Evolutionary conservation across 805 yeast species (phyloP).

Genomic region (Cyberlindnera meyerae): DNA sequence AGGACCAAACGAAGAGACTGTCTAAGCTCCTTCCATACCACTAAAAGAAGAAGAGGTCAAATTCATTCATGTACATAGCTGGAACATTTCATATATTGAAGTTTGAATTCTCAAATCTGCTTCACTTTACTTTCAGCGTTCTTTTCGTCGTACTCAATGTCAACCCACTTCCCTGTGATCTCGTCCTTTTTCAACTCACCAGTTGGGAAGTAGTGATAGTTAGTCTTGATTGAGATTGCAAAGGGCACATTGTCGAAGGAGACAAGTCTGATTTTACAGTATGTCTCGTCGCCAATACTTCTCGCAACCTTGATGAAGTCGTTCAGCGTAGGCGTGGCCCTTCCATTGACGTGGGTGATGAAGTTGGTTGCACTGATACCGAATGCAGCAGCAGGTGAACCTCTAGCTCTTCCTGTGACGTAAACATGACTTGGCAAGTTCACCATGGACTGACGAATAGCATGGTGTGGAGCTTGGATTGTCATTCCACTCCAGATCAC

Average conservation of each 20-base stretch:
- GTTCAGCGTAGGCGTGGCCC: conserved; percentile 63
- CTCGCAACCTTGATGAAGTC: conserved; percentile 64
- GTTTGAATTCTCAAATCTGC: conserved; percentile 10
- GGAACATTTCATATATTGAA: not conserved
- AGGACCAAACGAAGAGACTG: conserved; percentile 54
- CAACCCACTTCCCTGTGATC: conserved; percentile 48
- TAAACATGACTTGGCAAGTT: conserved; percentile 80
- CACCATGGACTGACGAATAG: conserved; percentile 79
- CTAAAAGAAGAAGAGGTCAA: too few relatives aligned
- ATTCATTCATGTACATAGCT: not conserved
- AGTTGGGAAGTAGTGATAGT: conserved; percentile 84
- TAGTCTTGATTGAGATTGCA: conserved; percentile 81
- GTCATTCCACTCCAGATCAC: conserved; percentile 82
- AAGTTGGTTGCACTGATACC: conserved; percentile 75
- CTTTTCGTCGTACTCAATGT: conserved; percentile 41
- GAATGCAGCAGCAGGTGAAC: conserved; percentile 85
- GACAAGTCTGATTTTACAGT: conserved; percentile 74
- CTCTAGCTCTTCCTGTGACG: conserved; percentile 65
- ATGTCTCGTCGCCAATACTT: conserved; percentile 70
- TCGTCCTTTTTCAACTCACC: conserved; percentile 49
- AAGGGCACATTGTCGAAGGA: conserved; percentile 83
- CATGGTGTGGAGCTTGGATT: conserved; percentile 87
- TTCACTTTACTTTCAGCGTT: conserved; percentile 25
- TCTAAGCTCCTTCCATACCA: conserved; percentile 41
- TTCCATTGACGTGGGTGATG: conserved; percentile 84